Base-by-base conservation (phyloP, 495 filamentous ascomycete species). In the Letharia columbiana region DNA sequence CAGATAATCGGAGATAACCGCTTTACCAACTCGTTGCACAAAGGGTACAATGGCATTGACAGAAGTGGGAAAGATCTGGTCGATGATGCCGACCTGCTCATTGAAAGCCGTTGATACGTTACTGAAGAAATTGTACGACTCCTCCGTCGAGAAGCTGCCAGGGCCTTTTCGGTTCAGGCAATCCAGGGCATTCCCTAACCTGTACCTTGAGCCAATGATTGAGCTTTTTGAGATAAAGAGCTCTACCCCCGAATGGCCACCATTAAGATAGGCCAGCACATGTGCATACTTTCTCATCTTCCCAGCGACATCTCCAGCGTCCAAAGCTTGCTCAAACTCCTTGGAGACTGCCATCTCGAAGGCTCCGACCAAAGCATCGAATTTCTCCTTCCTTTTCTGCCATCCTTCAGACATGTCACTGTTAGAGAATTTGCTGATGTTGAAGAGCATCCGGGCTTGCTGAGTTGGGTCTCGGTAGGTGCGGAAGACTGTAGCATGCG, bases 261-360 rank as follows among this genome's bases (percentile, higher is more conserved):
- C 92, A 75, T 97, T 96, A 52, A 98, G 79, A 12, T 83, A 82
- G 64, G 85, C 86, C 31, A 98, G 78, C 33, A 98, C 89, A 67
- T 92, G 85, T 13, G 92, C 91, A 76, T 96, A 98, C 74, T 89
- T 84, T 64, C 83, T 84, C 92, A 96, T 96, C 47, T 85, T 81
- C 15, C 90, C 91, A 70, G 96, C 88, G 62, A 95, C 85, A 76
- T 99, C 93, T 73, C 87, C 88, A n/a, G 85, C 85, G 73, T 95
- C 91, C 67, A 92, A 91, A 7, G 90, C 95, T 68, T 89, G 89
- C 73, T 96, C 90, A 71, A 98, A 98, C 75, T 98, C 93, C 61
- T 88, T 83, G 61, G 96, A 76, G 11, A 93, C 92, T 5, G 92
- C 91, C 64, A 87, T 92, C 75, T 98, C 92, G 70, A 99, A 98